Conservation (phyloP, 176 grass and related monocot genomes). For the Hsuehochloa calcarea region DNA sequence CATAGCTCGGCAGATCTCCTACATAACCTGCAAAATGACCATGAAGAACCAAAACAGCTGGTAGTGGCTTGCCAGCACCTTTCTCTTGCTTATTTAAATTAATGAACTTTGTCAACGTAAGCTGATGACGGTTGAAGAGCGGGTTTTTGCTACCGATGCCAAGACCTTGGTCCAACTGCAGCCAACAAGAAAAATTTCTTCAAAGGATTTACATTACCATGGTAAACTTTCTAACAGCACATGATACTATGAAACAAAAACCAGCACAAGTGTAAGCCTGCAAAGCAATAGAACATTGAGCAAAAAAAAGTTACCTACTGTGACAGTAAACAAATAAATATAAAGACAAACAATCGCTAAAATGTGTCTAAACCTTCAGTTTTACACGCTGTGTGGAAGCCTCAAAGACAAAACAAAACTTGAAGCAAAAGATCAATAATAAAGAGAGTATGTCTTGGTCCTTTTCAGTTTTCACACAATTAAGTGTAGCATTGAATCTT, state of each 20-base stretch:
- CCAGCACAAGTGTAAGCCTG: background rate
- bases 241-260: conserved; percentile 8
- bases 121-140: conserved; percentile 90
- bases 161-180: conserved; percentile 95
- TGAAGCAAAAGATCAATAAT: conserved; percentile 8
- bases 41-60: conserved; percentile 88
- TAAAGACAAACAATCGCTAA: background rate
- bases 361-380: background rate
- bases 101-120: conserved; percentile 81
- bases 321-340: background rate
- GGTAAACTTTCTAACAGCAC: background rate
- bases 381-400: background rate
- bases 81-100: conserved; percentile 82
- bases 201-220: background rate
- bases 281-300: conserved; percentile 4
- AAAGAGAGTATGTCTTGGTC: background rate
- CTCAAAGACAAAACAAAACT: background rate
- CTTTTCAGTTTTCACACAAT: background rate
- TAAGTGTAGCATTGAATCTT: background rate
- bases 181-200: conserved; percentile 24
- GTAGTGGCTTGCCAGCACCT: conserved; percentile 68
- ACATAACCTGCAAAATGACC: conserved; percentile 92
- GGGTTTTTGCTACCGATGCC: conserved; percentile 94
- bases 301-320: background rate
- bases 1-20: conserved; percentile 92